phyloP scores from a whole-genome alignment of 306 rosid species.

The Herpetospermum pedunculosum region DNA sequence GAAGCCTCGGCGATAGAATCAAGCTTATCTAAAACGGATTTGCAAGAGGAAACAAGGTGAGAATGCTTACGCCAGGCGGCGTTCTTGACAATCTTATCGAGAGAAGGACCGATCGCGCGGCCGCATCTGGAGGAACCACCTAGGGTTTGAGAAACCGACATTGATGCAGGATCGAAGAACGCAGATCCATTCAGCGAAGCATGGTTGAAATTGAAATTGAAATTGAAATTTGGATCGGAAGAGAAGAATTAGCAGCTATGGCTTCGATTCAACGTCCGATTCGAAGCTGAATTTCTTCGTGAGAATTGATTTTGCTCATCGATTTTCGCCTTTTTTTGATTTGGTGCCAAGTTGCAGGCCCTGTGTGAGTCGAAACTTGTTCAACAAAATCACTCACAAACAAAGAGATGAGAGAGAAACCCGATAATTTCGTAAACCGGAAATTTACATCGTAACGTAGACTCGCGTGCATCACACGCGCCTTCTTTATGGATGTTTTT shows the following conservation, averaged over 20 bases:
- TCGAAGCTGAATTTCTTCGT: background rate
- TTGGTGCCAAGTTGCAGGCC: background rate
- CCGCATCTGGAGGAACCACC: slow-evolving; percentile 90
- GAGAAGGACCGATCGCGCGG: slow-evolving; percentile 75
- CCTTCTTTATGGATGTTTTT: too few relatives aligned
- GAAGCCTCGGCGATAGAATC: slow-evolving; percentile 45
- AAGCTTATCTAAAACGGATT: slow-evolving; percentile 81
- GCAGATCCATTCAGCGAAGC: slow-evolving; percentile 16
- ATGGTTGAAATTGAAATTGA: background rate
- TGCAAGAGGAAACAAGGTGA: slow-evolving; percentile 79
- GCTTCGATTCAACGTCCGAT: background rate
- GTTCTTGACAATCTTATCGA: slow-evolving; percentile 89
- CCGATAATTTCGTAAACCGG: slow-evolving; percentile 2
- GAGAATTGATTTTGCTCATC: background rate
- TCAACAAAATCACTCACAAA: background rate
- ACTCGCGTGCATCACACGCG: slow-evolving; percentile 2
- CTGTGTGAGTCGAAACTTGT: background rate
- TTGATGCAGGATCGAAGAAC: slow-evolving; percentile 23
- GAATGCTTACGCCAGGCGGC: slow-evolving; percentile 99
- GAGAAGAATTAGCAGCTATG: background rate
- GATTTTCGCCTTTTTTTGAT: background rate
- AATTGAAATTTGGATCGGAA: background rate
- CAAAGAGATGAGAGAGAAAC: background rate
- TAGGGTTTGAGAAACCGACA: slow-evolving; percentile 87
- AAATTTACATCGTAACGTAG: background rate